phyloP scores from a whole-genome alignment of 2,329 filamentous ascomycete species.

The Verticillium alfalfae region DNA sequence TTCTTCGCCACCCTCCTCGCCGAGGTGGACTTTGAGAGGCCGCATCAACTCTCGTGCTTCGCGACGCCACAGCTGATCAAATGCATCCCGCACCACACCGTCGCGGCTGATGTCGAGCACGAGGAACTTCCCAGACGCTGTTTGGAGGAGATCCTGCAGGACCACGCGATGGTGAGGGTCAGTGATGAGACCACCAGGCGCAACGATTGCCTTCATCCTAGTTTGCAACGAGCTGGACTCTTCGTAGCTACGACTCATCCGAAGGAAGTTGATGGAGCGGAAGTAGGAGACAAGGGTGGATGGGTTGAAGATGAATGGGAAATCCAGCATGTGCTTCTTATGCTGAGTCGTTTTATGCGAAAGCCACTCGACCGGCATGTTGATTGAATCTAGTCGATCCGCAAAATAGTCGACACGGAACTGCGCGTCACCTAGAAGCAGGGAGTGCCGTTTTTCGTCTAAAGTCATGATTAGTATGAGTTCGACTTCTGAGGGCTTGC shows the following conservation, averaged over 20 bases:
- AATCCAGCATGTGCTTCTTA: slow-evolving; percentile 70
- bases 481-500: neutral
- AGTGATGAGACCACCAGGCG: slow-evolving; percentile 48
- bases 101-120: slow-evolving; percentile 64
- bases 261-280: slow-evolving; percentile 78
- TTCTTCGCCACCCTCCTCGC: slow-evolving; percentile 76
- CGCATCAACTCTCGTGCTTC: slow-evolving; percentile 76
- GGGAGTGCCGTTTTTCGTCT: slow-evolving; percentile 57
- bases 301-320: slow-evolving; percentile 72
- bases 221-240: slow-evolving; percentile 54
- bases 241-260: slow-evolving; percentile 78
- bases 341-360: slow-evolving; percentile 55
- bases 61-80: slow-evolving; percentile 85
- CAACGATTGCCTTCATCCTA: slow-evolving; percentile 50
- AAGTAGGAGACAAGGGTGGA: slow-evolving; percentile 76
- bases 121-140: slow-evolving; percentile 65
- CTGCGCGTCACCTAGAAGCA: slow-evolving; percentile 62
- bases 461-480: slow-evolving; percentile 3
- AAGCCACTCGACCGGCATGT: slow-evolving; percentile 69
- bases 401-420: slow-evolving; percentile 74
- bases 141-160: slow-evolving; percentile 57
- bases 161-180: slow-evolving; percentile 55
- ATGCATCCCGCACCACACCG: slow-evolving; percentile 64
- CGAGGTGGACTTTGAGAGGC: slow-evolving; percentile 83
- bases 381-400: slow-evolving; percentile 68